phyloP scores from a whole-genome alignment of 2,329 filamentous ascomycete genomes.

The Cercospora brassicicola region DNA sequence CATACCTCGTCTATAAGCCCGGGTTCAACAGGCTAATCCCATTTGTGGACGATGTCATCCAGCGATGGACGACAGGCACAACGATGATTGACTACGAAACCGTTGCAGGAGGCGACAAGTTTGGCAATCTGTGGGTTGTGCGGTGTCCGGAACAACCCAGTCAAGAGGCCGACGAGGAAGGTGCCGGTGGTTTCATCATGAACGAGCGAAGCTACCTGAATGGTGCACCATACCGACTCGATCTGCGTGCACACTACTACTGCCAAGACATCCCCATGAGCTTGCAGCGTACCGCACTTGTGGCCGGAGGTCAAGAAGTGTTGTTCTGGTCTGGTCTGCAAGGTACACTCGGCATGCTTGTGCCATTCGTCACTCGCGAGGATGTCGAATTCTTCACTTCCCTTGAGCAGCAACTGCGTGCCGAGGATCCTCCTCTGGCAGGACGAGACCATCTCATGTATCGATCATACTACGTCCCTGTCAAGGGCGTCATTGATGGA shows the following conservation, averaged over 20 bases:
- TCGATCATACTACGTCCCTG: constrained; percentile 90
- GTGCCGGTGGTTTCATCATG: constrained; percentile 83
- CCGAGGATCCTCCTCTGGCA: constrained; percentile 81
- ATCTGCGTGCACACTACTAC: constrained; percentile 84
- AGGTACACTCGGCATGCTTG: constrained; percentile 87
- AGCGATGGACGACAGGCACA: constrained; percentile 86
- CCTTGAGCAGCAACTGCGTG: constrained; percentile 82
- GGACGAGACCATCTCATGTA: constrained; percentile 96
- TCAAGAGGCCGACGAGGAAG: constrained; percentile 87
- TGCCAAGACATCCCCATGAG: constrained; percentile 89
- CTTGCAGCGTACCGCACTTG: constrained; percentile 82
- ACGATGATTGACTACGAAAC: constrained; percentile 98
- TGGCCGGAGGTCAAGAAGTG: constrained; percentile 88
- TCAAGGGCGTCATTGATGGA: constrained; percentile 95
- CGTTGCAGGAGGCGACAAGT: constrained; percentile 91
- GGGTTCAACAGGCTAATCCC: constrained; percentile 88
- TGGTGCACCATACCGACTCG: constrained; percentile 80
- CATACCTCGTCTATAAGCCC: constrained; percentile 89
- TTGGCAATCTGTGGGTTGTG: constrained; percentile 92
- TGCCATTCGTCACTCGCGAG: constrained; percentile 87
- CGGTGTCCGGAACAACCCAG: constrained; percentile 83
- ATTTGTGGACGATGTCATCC: constrained; percentile 85
- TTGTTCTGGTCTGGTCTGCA: constrained; percentile 92
- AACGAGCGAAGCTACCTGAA: constrained; percentile 89
- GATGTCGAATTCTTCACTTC: constrained; percentile 98